Evolutionary conservation across 1,284 basidiomycete genomes (phyloP), one percentile per base, ranked within the genome.

Genomic region (Xerocomus minutiporus): DNA sequence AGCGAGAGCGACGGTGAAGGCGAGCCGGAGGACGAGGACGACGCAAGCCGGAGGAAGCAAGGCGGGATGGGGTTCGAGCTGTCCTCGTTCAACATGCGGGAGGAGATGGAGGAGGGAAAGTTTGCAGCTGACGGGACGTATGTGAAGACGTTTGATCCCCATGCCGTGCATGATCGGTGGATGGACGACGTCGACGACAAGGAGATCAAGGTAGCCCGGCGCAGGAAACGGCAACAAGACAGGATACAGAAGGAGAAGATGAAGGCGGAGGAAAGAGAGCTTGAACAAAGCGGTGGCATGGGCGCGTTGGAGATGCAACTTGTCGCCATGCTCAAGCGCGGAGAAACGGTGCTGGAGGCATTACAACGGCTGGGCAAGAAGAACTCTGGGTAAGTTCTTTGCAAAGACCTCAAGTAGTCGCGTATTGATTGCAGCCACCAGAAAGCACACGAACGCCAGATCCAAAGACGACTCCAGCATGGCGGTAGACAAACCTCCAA

Each of bases 61-160:
- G 83, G 79, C 29, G 91, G 90, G 25, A 96, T 97, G 94, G 97
- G 95, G 1, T 93, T 78, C 70, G 90, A 95, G 63, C 69, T 98
- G 12, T 95, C 92, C 8, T 89, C 90, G 31, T 99, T 99, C 82
- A 97, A 99, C 71, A 98, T 99, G 97, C 90, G 94, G 60, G 88
- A 91, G 60, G 97, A 99, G 79, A 95, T 99, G 88, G 86, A 91
- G 63, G 92, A 97, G 68, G 97, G 97, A 32, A 91, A 93, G 63
- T 97, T 99, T 74, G 88, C 93, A 9, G 91, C 89, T 53, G 96
- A 98, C 63, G 97, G 97, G 44, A 84, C 73, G 53, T 97, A 95
- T 68, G 81, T 94, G 51, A 83, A 84, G 52, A 86, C 93, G 46
- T 88, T 87, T 59, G 95, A 99, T 71, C 89, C 90, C 6, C 88